Percentiles rank a stretch among this genome's conserved stretches.
phyloP scores from a whole-genome alignment of 306 rosid species.

The Ammopiptanthus mongolicus region DNA sequence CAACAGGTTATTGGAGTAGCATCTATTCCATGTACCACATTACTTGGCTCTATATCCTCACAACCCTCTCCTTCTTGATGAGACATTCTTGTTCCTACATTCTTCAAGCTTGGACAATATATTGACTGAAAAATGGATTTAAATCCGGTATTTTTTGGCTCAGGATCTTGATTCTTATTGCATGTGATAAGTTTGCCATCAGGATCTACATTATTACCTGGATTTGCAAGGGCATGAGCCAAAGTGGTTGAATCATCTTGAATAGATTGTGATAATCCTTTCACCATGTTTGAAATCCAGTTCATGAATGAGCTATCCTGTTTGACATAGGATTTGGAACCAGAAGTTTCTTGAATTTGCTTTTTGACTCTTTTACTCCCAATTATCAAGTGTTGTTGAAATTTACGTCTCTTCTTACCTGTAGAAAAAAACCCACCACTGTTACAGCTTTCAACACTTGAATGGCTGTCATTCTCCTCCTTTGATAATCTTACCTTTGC shows the following conservation, averaged over 20 bases:
- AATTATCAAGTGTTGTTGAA: conserved; percentile 49
- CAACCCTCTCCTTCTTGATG: conserved; percentile 34
- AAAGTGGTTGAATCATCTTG: conserved; percentile 40
- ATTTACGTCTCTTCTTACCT: conserved; percentile 49
- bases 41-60: conserved; percentile 37
- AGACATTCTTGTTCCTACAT: conserved; percentile 24
- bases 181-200: conserved; percentile 27
- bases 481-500: conserved; percentile 33
- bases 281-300: conserved; percentile 86
- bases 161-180: conserved; percentile 34
- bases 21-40: conserved; percentile 29
- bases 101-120: conserved; percentile 42
- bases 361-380: conserved; percentile 55
- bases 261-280: conserved; percentile 53
- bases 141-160: conserved; percentile 51
- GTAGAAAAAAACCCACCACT: conserved; percentile 40
- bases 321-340: conserved; percentile 38
- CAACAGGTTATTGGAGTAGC: conserved; percentile 50
- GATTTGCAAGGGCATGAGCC: conserved; percentile 37
- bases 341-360: conserved; percentile 36
- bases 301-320: conserved; percentile 80
- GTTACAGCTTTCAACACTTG: conserved; percentile 87
- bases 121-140: conserved; percentile 71
- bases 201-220: conserved; percentile 26
- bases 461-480: conserved; percentile 57